These are phyloP conservation scores for Neofusicoccum umdonicola DNA, from an alignment of 2,329 filamentous ascomycete genomes.

Conservation along the genomic window DNA sequence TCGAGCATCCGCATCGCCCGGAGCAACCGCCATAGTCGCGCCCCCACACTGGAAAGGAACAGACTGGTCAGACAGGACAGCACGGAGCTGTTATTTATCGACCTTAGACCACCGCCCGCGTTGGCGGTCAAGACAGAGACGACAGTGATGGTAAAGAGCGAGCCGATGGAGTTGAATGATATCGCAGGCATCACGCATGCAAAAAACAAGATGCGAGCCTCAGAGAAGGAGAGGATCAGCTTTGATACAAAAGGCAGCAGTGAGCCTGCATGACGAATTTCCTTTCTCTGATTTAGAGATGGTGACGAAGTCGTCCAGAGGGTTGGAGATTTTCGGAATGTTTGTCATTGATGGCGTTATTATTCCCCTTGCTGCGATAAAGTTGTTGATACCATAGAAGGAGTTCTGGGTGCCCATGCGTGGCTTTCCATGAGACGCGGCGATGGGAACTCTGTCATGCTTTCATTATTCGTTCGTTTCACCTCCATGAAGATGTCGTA, in stretches of 20 bases:
- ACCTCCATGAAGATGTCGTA: too few relatives aligned
- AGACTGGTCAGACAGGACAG: not conserved
- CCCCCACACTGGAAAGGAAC: slow-evolving; percentile 20
- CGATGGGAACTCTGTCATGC: not conserved
- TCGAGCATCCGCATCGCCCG: not conserved
- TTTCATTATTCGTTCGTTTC: too few relatives aligned
- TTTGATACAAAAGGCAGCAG: not conserved
- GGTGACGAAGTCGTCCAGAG: not conserved
- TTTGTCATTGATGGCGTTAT: not conserved
- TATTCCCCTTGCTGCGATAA: not conserved
- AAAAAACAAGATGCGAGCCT: not conserved
- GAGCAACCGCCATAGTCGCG: slow-evolving; percentile 24
- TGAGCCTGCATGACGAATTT: not conserved
- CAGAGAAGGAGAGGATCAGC: slow-evolving; percentile 2
- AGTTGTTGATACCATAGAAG: not conserved
- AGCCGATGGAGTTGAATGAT: slow-evolving; percentile 17
- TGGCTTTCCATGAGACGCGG: not conserved
- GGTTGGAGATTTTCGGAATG: not conserved
- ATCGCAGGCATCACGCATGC: not conserved
- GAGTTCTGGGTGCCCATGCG: not conserved
- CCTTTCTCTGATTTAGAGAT: not conserved
- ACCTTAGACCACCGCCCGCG: not conserved
- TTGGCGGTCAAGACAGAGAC: slow-evolving; percentile 41
- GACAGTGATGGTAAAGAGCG: slow-evolving; percentile 36
- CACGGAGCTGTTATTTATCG: not conserved